Evolutionary conservation across 1,139 yeast genomes (phyloP), one percentile per base, ranked within the genome.

Genomic region (Candida sp.): DNA sequence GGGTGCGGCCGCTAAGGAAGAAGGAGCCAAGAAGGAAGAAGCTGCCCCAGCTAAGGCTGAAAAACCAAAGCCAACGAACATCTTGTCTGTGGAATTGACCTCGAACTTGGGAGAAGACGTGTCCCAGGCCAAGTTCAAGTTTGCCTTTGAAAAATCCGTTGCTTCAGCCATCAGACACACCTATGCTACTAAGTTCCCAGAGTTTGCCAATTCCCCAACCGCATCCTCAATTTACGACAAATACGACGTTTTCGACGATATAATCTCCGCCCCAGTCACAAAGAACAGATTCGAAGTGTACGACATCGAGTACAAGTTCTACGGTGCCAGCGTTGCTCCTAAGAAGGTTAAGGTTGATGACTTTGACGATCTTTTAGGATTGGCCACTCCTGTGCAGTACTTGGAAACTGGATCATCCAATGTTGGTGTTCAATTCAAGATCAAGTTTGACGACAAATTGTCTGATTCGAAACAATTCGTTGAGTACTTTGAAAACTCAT

Each of bases 231-330:
- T 54, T 17, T 52, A 53, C 42, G 50, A 59, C 47, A 70, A 71
- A 51, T 90, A 85, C 58, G 85, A 86, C 35, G 58, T 84, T 12
- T 89, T 89, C 62, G 94, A 88, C 62, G 88, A 82, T 40, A 71
- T 89, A 56, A 60, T 88, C 45, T 76, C 84, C 4, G 83, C 86
- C 28, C 73, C 87, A 38, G 83, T 83, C 38, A 81, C 80, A 43
- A 71, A 80, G 34, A 80, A 80, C 47, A 78, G 92, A 67, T 86
- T 90, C 64, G 73, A 73, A 42, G 80, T 83, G 49, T 60, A 58
- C 43, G 72, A 66, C 44, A 60, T 73, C 38, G 53, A 59, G 17
- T 75, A 69, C 57, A 61, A 64, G 44, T 70, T 72, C 55, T 54
- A 52, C 33, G 56, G 53, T 1, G 46, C 46, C 8, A n/a, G 55